Evolutionary conservation across 139 green algal species (phyloP), one percentile per base, ranked within the genome.

Genomic region (Axilococcus clingmanii): DNA sequence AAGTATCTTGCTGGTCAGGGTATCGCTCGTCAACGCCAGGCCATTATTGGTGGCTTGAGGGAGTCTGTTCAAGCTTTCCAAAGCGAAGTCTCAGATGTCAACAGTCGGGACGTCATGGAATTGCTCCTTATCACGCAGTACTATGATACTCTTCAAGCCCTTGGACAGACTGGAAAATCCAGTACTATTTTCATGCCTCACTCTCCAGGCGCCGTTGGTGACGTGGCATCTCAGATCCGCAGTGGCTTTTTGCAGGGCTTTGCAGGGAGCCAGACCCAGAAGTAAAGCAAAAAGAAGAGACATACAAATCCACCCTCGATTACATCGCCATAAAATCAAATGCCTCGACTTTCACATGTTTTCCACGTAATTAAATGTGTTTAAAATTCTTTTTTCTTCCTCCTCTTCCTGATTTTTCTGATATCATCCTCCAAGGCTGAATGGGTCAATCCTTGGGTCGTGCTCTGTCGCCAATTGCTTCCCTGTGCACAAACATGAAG

Each of bases 381-480:
- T n/a, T n/a, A n/a, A n/a, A n/a, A n/a, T n/a, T n/a, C n/a, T n/a
- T n/a, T n/a, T n/a, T n/a, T n/a, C n/a, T n/a, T n/a, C n/a, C n/a
- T n/a, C n/a, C n/a, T n/a, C n/a, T n/a, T n/a, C n/a, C n/a, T n/a
- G n/a, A n/a, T n/a, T n/a, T n/a, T 38, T 12, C 33, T n/a, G 12
- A 12, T 53, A 40, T 57, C 20, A 57, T 31, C 43, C 49, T 20
- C 15, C 16, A 16, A 57, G 22, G 0, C 30, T 61, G 47, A 96
- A 96, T 5, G 89, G 90, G 52, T 95, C 86, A 12, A 94, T 83
- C 5, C 89, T 71, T 0, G 78, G 80, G 61, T 96, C 89, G 55
- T 95, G 80, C 79, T 98, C 90, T 24, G 86, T 93, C 4, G 84
- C 87, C 51, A 97, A 63, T 43, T 82, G 65, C 73, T 91, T 94